Evolutionary conservation across 2,329 filamentous ascomycete genomes (phyloP).

Genomic region (Amylocarpus encephaloides): DNA sequence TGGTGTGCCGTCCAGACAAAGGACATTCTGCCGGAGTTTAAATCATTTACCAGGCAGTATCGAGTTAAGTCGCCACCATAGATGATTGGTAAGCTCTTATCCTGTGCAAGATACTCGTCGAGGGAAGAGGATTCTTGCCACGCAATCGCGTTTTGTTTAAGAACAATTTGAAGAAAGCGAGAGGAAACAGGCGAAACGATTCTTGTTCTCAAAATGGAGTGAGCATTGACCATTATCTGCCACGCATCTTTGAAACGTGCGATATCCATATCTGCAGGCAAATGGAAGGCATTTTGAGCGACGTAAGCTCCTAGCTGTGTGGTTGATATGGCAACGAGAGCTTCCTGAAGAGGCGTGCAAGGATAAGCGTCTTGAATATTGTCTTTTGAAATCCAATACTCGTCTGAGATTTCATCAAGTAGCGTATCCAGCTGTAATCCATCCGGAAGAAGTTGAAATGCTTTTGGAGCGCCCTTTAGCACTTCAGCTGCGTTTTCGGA

Average conservation of each 20-base stretch:
- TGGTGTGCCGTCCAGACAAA: constrained; percentile 50
- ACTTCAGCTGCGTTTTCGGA: neutral
- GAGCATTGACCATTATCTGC: neutral
- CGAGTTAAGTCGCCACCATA: constrained; percentile 13
- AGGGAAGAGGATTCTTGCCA: constrained; percentile 13
- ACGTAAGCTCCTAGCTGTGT: neutral
- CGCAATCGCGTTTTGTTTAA: constrained; percentile 6
- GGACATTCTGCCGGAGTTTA: neutral
- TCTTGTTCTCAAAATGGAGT: neutral
- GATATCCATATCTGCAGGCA: neutral
- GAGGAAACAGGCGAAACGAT: neutral
- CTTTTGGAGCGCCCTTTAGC: neutral
- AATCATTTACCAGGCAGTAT: too few relatives aligned
- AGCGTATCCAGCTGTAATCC: neutral
- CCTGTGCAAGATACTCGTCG: constrained; percentile 15
- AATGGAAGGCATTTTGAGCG: neutral
- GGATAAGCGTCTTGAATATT: constrained; percentile 1
- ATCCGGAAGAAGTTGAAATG: neutral
- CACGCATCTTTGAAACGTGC: neutral
- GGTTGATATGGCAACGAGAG: neutral
- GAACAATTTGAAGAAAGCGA: constrained; percentile 11
- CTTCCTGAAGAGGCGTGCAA: neutral
- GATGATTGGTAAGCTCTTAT: constrained; percentile 16
- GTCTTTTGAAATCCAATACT: neutral
- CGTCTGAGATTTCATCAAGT: neutral